These are phyloP conservation scores for Aspergillus sp. DNA, from an alignment of 2,329 filamentous ascomycete species.

Conservation along the genomic window DNA sequence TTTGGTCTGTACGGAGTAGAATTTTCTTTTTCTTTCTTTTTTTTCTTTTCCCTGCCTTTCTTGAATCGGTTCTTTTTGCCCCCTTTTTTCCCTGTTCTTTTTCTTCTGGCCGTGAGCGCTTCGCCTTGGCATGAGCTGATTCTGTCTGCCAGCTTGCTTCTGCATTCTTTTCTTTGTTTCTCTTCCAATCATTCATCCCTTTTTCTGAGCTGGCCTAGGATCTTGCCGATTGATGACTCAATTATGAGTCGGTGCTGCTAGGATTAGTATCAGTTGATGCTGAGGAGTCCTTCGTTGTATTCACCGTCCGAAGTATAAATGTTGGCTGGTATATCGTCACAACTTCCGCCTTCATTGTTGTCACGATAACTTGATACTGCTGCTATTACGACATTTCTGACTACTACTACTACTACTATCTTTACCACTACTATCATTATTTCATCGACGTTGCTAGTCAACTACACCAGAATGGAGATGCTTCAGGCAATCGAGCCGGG, in stretches of 20 bases:
- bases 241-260: not conserved
- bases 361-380: not conserved
- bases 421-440: too few species aligned
- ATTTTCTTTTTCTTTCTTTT: not conserved
- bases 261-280: not conserved
- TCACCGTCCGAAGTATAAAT: not conserved
- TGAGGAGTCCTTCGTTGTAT: not conserved
- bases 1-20: not conserved
- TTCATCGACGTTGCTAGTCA: not conserved
- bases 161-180: not conserved
- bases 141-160: not conserved
- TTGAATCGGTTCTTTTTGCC: conserved; percentile 1
- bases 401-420: not conserved
- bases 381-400: not conserved
- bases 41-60: not conserved
- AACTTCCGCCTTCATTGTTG: not conserved
- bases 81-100: not conserved
- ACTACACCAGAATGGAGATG: not conserved
- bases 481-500: not conserved
- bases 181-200: not conserved
- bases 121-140: not conserved
- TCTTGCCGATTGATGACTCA: not conserved
- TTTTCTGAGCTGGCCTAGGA: not conserved
- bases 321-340: not conserved
- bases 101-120: not conserved